Percentiles rank a stretch among this genome's conserved stretches.
Evolutionary conservation across 2,329 filamentous ascomycete species (phyloP).

Genomic region (Gaeumannomyces tritici): DNA sequence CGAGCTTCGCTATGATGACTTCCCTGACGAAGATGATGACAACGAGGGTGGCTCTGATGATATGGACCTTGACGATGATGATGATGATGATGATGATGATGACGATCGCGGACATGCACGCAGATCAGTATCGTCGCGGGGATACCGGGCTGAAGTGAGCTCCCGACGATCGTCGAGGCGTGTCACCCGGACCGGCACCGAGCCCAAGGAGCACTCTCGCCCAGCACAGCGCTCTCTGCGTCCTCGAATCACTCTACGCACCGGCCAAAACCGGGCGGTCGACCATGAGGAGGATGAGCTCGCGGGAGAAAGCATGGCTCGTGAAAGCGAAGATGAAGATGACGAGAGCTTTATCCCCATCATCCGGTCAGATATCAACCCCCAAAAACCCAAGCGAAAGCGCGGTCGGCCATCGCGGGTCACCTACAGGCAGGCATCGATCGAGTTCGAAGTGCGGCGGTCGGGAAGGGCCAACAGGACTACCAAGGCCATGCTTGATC

Average conservation of each 20-base stretch:
- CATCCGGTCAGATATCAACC: conserved; percentile 16
- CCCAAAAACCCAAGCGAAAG: conserved; percentile 7
- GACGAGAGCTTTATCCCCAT: conserved; percentile 15
- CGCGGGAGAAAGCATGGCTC: conserved; percentile 11
- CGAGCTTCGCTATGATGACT: neutral
- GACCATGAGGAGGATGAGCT: conserved; percentile 17
- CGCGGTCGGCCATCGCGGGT: conserved; percentile 1
- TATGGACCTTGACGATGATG: neutral
- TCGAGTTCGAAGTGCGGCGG: conserved; percentile 44
- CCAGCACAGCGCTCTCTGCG: neutral
- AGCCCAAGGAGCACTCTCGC: neutral
- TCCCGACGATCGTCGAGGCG: neutral
- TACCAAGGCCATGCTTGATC: conserved; percentile 37
- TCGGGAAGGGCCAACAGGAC: conserved; percentile 37
- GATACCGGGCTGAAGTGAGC: neutral
- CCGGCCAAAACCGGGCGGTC: neutral
- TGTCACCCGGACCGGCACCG: neutral
- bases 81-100: neutral
- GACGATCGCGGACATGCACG: neutral
- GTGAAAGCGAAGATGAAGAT: conserved; percentile 2
- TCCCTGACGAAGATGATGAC: conserved; percentile 3
- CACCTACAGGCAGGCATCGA: conserved; percentile 18
- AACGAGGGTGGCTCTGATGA: neutral
- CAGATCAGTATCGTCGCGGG: neutral
- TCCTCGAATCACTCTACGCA: neutral